Conservation (phyloP, 192 early-diverging fungal genomes). For the Rhizoclosmatium globosum region DNA sequence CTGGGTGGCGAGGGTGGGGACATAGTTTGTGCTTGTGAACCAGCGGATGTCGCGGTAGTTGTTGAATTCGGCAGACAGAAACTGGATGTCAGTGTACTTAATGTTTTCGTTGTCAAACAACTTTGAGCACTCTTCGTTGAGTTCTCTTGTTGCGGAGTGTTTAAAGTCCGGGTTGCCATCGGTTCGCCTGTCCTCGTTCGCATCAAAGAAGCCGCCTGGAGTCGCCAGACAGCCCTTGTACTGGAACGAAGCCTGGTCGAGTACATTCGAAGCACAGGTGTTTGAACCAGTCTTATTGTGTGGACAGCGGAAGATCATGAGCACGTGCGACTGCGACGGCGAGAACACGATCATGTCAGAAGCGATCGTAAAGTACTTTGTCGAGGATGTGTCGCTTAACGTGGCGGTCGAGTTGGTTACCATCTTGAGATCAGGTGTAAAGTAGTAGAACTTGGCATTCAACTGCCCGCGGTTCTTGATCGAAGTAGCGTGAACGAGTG, state of each 20-base stretch:
- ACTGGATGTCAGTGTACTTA: not conserved
- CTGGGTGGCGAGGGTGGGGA: constrained; percentile 24
- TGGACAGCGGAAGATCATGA: constrained; percentile 30
- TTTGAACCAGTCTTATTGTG: not conserved
- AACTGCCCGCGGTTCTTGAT: constrained; percentile 30
- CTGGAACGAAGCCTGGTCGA: constrained; percentile 17
- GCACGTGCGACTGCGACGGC: constrained; percentile 1
- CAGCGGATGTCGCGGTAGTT: constrained; percentile 28
- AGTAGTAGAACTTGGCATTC: constrained; percentile 19
- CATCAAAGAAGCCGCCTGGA: constrained; percentile 31
- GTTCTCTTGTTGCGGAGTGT: constrained; percentile 15
- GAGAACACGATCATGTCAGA: constrained; percentile 28
- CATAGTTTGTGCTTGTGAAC: constrained; percentile 20
- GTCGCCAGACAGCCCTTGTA: constrained; percentile 37
- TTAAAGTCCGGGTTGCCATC: constrained; percentile 17
- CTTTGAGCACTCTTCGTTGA: constrained; percentile 28
- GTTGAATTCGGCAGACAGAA: constrained; percentile 14
- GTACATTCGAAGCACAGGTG: constrained; percentile 9
- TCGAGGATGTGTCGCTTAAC: constrained; percentile 5
- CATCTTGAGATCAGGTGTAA: not conserved
- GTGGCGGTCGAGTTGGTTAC: not conserved
- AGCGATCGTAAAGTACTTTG: constrained; percentile 27
- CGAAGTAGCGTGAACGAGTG: not conserved
- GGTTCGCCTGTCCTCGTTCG: not conserved
- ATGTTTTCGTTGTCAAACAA: not conserved